phyloP scores from a whole-genome alignment of 2,329 filamentous ascomycete genomes.

The Mycosphaerella sp. region DNA sequence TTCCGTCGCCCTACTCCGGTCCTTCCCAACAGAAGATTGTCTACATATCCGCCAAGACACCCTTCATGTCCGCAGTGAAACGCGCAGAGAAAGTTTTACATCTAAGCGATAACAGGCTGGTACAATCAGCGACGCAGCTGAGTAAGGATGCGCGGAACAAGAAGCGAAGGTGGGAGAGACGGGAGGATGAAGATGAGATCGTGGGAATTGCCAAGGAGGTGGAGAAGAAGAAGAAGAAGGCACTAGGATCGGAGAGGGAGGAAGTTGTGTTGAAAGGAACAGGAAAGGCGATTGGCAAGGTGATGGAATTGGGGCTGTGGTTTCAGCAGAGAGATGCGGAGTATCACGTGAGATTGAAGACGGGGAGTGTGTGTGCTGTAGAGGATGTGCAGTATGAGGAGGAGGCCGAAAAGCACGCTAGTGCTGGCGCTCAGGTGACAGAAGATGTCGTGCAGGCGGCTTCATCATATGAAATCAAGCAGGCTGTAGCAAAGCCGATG shows the following conservation, averaged over 20 bases:
- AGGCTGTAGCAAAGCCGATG: background rate
- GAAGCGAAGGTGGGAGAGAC: slow-evolving; percentile 9
- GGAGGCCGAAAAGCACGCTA: slow-evolving; percentile 21
- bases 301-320: slow-evolving; percentile 56
- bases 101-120: slow-evolving; percentile 47
- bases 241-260: slow-evolving; percentile 27
- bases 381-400: slow-evolving; percentile 54
- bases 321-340: slow-evolving; percentile 53
- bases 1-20: slow-evolving; percentile 49
- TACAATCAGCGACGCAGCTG: slow-evolving; percentile 36
- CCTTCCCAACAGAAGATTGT: slow-evolving; percentile 49
- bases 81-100: slow-evolving; percentile 59
- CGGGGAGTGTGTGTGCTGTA: slow-evolving; percentile 57
- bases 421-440: slow-evolving; percentile 3
- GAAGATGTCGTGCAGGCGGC: slow-evolving; percentile 2
- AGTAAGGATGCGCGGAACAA: slow-evolving; percentile 24
- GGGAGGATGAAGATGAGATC: slow-evolving; percentile 24
- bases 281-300: slow-evolving; percentile 60
- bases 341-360: slow-evolving; percentile 54
- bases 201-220: slow-evolving; percentile 36
- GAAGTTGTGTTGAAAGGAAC: slow-evolving; percentile 58
- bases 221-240: slow-evolving; percentile 26
- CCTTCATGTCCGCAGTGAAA: slow-evolving; percentile 62
- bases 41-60: slow-evolving; percentile 59
- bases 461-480: background rate